Evolutionary conservation across 768 basidiomycete genomes (phyloP).

Genomic region (Rhodosporidiobolus sp.): DNA sequence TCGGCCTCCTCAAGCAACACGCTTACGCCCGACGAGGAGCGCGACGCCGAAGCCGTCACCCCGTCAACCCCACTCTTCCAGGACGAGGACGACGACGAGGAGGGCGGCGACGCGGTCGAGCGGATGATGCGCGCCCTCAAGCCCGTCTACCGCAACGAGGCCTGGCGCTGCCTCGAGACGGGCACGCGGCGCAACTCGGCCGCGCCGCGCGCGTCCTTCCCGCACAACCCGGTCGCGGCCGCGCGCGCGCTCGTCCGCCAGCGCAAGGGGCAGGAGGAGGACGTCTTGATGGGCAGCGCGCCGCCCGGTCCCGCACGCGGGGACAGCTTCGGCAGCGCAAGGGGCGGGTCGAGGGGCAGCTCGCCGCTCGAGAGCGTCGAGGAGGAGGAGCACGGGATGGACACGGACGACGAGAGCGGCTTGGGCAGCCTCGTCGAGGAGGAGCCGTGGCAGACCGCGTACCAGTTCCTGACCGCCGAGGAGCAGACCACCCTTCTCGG

Average conservation of each 20-base stretch:
- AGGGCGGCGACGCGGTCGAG: background rate
- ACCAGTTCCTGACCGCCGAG: slow-evolving; percentile 5
- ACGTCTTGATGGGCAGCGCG: slow-evolving; percentile 9
- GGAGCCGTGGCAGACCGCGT: slow-evolving; percentile 9
- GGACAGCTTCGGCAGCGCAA: background rate
- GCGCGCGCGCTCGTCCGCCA: background rate
- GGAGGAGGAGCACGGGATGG: slow-evolving; percentile 16
- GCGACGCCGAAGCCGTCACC: background rate
- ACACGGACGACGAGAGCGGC: background rate
- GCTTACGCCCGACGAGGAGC: slow-evolving; percentile 5
- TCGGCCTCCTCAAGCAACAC: background rate
- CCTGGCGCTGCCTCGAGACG: slow-evolving; percentile 19
- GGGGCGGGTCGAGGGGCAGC: background rate
- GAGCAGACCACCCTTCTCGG: slow-evolving; percentile 17
- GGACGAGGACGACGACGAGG: background rate
- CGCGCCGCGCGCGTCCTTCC: background rate
- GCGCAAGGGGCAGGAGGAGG: slow-evolving; percentile 2
- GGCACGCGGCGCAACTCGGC: slow-evolving; percentile 4
- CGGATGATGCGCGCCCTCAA: background rate
- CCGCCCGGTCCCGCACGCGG: background rate
- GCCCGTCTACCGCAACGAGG: slow-evolving; percentile 28
- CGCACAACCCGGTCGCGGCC: background rate
- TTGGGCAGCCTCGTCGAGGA: slow-evolving; percentile 9
- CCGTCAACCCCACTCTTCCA: background rate
- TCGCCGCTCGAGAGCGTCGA: slow-evolving; percentile 17